These are phyloP conservation scores for Podospora anserina DNA, from an alignment of 495 filamentous ascomycete genomes.

Conservation along the genomic window DNA sequence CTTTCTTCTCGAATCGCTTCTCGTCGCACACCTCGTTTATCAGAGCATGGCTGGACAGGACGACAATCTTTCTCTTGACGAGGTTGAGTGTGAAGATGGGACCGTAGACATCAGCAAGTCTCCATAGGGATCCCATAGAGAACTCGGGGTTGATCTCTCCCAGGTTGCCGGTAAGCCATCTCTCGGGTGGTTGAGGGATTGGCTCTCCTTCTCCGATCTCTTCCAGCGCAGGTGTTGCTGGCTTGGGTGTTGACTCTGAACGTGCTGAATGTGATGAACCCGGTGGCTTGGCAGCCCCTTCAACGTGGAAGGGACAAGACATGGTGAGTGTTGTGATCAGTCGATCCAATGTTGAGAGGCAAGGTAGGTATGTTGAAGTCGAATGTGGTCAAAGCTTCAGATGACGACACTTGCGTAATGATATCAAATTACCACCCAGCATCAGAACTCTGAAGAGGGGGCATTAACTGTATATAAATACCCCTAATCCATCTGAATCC, in stretches of 20 bases:
- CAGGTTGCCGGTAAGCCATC: conserved; percentile 57
- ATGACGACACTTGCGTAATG: background rate
- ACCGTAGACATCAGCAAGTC: conserved; percentile 58
- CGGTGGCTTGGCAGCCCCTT: background rate
- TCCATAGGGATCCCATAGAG: conserved; percentile 52
- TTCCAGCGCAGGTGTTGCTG: conserved; percentile 22
- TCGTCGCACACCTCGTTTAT: conserved; percentile 67
- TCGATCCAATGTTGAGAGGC: background rate
- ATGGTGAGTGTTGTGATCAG: background rate
- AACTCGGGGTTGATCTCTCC: conserved; percentile 53
- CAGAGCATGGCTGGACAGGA: conserved; percentile 46
- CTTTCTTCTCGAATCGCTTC: conserved; percentile 58
- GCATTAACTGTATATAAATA: background rate
- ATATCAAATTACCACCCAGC: background rate
- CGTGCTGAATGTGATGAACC: background rate
- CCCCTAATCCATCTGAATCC: background rate
- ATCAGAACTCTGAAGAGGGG: background rate
- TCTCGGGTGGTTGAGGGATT: conserved; percentile 57
- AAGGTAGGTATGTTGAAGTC: background rate
- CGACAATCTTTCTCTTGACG: conserved; percentile 18
- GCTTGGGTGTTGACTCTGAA: conserved; percentile 31
- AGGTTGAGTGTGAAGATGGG: conserved; percentile 58
- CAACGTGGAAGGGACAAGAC: conserved; percentile 4
- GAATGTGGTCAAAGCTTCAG: background rate
- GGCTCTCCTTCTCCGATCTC: conserved; percentile 50